These are phyloP conservation scores for Torulaspora quercuum DNA, from an alignment of 805 yeast species.

Conservation along the genomic window DNA sequence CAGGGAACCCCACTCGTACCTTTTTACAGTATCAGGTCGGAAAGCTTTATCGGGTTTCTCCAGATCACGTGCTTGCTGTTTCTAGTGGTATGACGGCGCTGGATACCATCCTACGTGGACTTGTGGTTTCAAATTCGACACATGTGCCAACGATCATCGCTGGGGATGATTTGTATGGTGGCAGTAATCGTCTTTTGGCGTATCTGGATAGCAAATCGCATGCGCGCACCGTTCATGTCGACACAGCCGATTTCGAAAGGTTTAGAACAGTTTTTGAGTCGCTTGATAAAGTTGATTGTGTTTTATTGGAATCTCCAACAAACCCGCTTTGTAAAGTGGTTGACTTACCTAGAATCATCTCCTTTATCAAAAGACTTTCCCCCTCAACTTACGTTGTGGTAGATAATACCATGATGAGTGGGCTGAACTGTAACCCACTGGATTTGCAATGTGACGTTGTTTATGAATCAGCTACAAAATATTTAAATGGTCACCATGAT, in stretches of 20 bases:
- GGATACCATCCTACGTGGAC: conserved; percentile 74
- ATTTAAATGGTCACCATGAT: conserved; percentile 91
- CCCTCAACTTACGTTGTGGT: conserved; percentile 75
- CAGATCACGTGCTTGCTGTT: conserved; percentile 74
- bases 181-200: conserved; percentile 81
- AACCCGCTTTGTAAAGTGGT: conserved; percentile 88
- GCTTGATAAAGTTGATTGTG: conserved; percentile 60
- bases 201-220: conserved; percentile 62
- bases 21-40: conserved; percentile 74
- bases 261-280: conserved; percentile 54
- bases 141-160: conserved; percentile 76
- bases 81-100: conserved; percentile 91
- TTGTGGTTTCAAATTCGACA: conserved; percentile 33
- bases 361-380: conserved; percentile 60
- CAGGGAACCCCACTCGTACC: conserved; percentile 92
- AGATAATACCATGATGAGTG: conserved; percentile 97
- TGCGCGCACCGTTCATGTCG: conserved; percentile 68
- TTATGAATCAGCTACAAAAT: conserved; percentile 91
- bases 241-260: conserved; percentile 68
- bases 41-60: conserved; percentile 60
- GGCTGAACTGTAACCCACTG: conserved; percentile 77
- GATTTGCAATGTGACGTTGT: conserved; percentile 87
- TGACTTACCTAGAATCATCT: conserved; percentile 66
- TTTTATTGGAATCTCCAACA: conserved; percentile 77
- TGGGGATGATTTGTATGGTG: conserved; percentile 94